Conservation (phyloP, 2,329 filamentous ascomycete genomes). For the Epichloe gansuensis region DNA sequence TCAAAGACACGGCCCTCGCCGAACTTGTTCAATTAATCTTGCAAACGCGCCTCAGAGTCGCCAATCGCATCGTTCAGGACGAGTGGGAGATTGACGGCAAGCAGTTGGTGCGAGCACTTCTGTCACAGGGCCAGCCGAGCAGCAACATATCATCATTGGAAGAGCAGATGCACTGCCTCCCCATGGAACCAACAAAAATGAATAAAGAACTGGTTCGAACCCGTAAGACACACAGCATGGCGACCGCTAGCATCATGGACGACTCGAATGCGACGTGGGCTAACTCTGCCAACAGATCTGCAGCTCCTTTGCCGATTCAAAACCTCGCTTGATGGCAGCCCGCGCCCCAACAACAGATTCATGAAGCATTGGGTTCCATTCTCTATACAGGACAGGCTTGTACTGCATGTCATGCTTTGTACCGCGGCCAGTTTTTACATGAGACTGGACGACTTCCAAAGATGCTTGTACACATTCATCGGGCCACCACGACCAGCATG, state of each 20-base stretch:
- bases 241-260: no score
- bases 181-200: slow-evolving; percentile 28
- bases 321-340: slow-evolving; percentile 35
- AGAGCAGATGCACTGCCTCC: slow-evolving; percentile 28
- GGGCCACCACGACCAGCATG: slow-evolving; percentile 29
- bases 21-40: slow-evolving; percentile 18
- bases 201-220: slow-evolving; percentile 36
- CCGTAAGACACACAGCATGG: slow-evolving; percentile 20
- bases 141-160: slow-evolving; percentile 15
- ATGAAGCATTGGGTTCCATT: slow-evolving; percentile 36
- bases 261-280: no score
- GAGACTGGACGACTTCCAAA: slow-evolving; percentile 36
- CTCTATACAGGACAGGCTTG: slow-evolving; percentile 36
- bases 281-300: slow-evolving; percentile 24
- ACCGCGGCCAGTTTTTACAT: slow-evolving; percentile 38
- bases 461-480: slow-evolving; percentile 29
- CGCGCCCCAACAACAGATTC: slow-evolving; percentile 30
- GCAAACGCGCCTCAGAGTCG: slow-evolving; percentile 17
- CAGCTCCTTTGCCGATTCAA: slow-evolving; percentile 39
- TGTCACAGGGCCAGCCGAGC: slow-evolving; percentile 10
- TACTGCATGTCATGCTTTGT: slow-evolving; percentile 36
- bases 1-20: slow-evolving; percentile 16
- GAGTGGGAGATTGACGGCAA: slow-evolving; percentile 19
- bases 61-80: slow-evolving; percentile 19
- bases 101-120: slow-evolving; percentile 14